Evolutionary conservation across 164 flowering plant species (phyloP).

Genomic region (Chimonanthus salicifolius): DNA sequence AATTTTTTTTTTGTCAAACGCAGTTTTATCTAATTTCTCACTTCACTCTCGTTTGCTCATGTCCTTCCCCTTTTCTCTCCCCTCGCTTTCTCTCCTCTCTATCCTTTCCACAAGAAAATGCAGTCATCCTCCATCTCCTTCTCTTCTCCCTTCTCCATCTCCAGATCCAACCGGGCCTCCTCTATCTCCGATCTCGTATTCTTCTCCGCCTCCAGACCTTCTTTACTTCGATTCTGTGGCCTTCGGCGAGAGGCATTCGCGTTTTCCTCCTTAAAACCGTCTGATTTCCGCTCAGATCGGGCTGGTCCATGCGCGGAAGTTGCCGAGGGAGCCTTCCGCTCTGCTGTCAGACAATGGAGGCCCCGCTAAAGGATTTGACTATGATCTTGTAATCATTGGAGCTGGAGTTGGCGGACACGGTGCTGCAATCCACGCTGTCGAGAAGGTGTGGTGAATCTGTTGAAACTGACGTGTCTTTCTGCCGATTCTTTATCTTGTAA

Average conservation of each 20-base stretch:
- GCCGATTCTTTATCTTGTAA: background rate
- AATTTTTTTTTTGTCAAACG: no score
- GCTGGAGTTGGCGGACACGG: slow-evolving; percentile 99
- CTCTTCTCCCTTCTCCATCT: slow-evolving; percentile 29
- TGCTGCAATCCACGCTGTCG: slow-evolving; percentile 94
- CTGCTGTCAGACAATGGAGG: slow-evolving; percentile 38
- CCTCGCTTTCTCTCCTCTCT: background rate
- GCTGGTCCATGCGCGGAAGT: background rate
- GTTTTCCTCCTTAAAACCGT: slow-evolving; percentile 17
- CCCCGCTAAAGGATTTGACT: slow-evolving; percentile 58
- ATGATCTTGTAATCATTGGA: slow-evolving; percentile 86
- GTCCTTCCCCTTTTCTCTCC: no score
- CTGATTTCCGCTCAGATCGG: slow-evolving; percentile 9
- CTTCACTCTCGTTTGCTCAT: background rate
- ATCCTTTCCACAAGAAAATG: no score
- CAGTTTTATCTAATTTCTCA: no score
- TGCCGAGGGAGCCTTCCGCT: slow-evolving; percentile 19
- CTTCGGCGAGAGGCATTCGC: slow-evolving; percentile 51
- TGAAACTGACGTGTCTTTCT: background rate
- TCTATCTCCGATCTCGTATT: slow-evolving; percentile 3
- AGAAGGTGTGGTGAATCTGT: slow-evolving; percentile 42
- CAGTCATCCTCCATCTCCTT: slow-evolving; percentile 31
- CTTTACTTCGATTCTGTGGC: slow-evolving; percentile 65
- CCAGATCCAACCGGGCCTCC: slow-evolving; percentile 27
- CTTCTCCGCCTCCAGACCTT: slow-evolving; percentile 20